Evolutionary conservation across 2,329 filamentous ascomycete genomes (phyloP).

Genomic region (Ceratocystis cacaofunesta): DNA sequence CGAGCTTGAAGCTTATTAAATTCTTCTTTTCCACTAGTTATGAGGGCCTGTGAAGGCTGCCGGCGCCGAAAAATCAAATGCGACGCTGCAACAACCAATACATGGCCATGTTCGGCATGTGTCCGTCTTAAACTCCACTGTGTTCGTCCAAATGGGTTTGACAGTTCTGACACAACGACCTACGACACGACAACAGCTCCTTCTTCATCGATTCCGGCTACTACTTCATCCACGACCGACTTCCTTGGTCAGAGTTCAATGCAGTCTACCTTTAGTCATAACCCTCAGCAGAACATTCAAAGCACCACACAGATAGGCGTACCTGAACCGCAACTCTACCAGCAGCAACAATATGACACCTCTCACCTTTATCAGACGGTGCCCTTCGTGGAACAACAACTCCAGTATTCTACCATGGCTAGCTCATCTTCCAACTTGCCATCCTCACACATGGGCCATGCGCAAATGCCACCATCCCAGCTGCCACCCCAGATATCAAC

Average conservation of each 20-base stretch:
- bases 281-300: constrained; percentile 2
- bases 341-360: constrained; percentile 24
- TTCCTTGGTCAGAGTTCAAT: constrained; percentile 6
- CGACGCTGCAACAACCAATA: constrained; percentile 91
- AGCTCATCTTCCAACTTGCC: neutral
- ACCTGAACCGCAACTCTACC: constrained; percentile 24
- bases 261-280: constrained; percentile 9
- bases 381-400: constrained; percentile 32
- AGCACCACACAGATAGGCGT: neutral
- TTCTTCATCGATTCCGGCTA: neutral
- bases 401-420: constrained; percentile 30
- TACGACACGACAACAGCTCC: constrained; percentile 14
- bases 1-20: neutral
- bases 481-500: neutral
- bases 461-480: constrained; percentile 1
- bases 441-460: neutral
- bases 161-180: constrained; percentile 28
- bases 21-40: constrained; percentile 41
- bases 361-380: constrained; percentile 34
- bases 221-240: neutral
- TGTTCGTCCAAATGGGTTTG: constrained; percentile 68
- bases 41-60: constrained; percentile 94
- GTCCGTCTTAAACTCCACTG: constrained; percentile 85
- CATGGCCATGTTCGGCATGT: constrained; percentile 93
- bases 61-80: constrained; percentile 94